phyloP scores from a whole-genome alignment of 164 flowering plant genomes.

The Magnolia changhungtana region DNA sequence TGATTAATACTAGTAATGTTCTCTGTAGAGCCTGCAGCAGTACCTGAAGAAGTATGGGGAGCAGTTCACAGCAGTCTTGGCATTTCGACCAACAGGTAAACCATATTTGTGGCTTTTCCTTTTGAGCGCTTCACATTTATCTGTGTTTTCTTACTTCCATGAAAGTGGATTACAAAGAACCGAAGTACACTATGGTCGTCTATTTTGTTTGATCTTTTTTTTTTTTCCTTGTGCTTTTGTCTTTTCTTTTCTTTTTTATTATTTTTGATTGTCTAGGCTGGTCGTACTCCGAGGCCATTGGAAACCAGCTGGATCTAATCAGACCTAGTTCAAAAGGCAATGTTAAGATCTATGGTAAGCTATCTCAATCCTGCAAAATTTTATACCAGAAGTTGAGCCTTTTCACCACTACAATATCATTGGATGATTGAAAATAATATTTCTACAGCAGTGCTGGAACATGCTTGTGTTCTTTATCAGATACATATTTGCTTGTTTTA shows the following conservation, averaged over 20 bases:
- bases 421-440: neutral
- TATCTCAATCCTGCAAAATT: neutral
- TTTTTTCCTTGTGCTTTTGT: neutral
- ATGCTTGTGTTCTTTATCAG: neutral
- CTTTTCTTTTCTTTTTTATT: neutral
- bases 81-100: constrained; percentile 78
- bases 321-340: constrained; percentile 54
- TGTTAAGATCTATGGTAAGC: constrained; percentile 57
- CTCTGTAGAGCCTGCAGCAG: constrained; percentile 35
- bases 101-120: neutral
- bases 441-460: neutral
- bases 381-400: neutral
- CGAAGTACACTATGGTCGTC: neutral
- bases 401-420: neutral
- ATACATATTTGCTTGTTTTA: neutral
- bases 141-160: neutral
- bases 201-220: neutral
- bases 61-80: constrained; percentile 50
- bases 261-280: constrained; percentile 42
- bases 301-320: constrained; percentile 51
- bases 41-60: constrained; percentile 41
- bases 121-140: neutral
- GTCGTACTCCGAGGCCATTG: constrained; percentile 55
- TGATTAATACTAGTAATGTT: neutral
- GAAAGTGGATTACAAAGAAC: neutral